A percentile compares a stretch with the other conserved stretches of the same genome.
phyloP scores from a whole-genome alignment of 2,329 filamentous ascomycete species.

The Aspergillus clavatus region DNA sequence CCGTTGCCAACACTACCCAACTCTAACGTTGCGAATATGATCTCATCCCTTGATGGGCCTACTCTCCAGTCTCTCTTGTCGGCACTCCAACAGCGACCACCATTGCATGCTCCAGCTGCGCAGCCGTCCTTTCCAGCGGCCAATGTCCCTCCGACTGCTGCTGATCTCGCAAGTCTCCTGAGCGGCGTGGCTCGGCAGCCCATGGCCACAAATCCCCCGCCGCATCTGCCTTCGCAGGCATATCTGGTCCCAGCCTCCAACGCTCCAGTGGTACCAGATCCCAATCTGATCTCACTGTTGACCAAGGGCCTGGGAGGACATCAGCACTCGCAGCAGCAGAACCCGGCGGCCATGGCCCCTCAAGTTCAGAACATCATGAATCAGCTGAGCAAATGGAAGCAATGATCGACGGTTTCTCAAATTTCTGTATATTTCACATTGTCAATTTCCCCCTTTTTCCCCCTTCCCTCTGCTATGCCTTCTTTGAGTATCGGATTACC shows the following conservation, averaged over 20 bases:
- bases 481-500: slow-evolving; percentile 10
- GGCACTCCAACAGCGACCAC: slow-evolving; percentile 49
- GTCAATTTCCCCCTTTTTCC: slow-evolving; percentile 14
- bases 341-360: slow-evolving; percentile 28
- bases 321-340: slow-evolving; percentile 32
- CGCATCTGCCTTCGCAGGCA: slow-evolving; percentile 24
- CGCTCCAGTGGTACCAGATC: slow-evolving; percentile 28
- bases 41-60: slow-evolving; percentile 63
- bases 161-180: slow-evolving; percentile 41
- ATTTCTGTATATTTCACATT: slow-evolving; percentile 18
- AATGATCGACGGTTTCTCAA: slow-evolving; percentile 30
- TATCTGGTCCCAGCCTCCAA: slow-evolving; percentile 27
- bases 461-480: slow-evolving; percentile 10
- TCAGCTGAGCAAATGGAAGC: slow-evolving; percentile 45
- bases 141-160: slow-evolving; percentile 28
- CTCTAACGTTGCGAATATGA: slow-evolving; percentile 58
- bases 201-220: slow-evolving; percentile 27
- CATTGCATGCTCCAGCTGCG: slow-evolving; percentile 28
- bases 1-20: slow-evolving; percentile 32
- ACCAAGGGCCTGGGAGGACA: slow-evolving; percentile 36
- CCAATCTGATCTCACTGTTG: slow-evolving; percentile 36
- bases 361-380: slow-evolving; percentile 48
- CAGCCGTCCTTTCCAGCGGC: slow-evolving; percentile 32
- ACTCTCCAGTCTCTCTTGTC: slow-evolving; percentile 67
- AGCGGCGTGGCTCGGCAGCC: slow-evolving; percentile 36